Evolutionary conservation across 148 eudicot genomes (phyloP), one percentile per base, ranked within the genome.

Genomic region (Salicornia ramosissima): DNA sequence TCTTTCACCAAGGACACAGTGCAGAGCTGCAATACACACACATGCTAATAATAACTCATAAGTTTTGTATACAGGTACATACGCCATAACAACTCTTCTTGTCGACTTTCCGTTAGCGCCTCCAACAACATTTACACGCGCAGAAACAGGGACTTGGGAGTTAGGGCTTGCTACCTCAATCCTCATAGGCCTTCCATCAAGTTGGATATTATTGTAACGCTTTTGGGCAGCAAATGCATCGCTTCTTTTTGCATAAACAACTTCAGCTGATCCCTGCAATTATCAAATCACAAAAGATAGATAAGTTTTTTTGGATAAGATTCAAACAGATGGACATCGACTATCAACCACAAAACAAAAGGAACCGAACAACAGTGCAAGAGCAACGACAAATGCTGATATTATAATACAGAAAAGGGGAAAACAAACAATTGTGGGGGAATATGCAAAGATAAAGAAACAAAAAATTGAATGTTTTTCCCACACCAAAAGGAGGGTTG

Each of bases 181-280:
- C 88, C 86, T 90, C 95, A 93, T 90, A 71, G 95, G 89, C 73
- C 79, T 90, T 73, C 98, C 96, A 79, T 93, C 96, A 77, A 93
- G 81, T 34, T 86, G 87, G 42, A 88, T 95, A 79, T 88, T 90
- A 73, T 93, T 90, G 72, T 93, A 93, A 19, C 88, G 82, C 87
- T 85, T 88, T 13, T 90, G 71, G 55, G 98, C 98, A 65, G 90
- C 92, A 75, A 90, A 84, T 29, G 96, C 96, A 77, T 93, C 97
- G 77, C 86, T 93, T 72, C 92, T 83, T 71, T 85, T 83, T 10
- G 80, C 82, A 78, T 81, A 93, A 42, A 93, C 85, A 40, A 93
- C 95, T 79, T 93, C 98, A 71, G 98, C 98, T 22, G 98, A 82
- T 73, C 98, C 98, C 98, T 93, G 82, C 31, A 70, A 67, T n/a